Base-by-base conservation (phyloP, 2,329 filamentous ascomycete species). In the Beauveria rudraprayagi region DNA sequence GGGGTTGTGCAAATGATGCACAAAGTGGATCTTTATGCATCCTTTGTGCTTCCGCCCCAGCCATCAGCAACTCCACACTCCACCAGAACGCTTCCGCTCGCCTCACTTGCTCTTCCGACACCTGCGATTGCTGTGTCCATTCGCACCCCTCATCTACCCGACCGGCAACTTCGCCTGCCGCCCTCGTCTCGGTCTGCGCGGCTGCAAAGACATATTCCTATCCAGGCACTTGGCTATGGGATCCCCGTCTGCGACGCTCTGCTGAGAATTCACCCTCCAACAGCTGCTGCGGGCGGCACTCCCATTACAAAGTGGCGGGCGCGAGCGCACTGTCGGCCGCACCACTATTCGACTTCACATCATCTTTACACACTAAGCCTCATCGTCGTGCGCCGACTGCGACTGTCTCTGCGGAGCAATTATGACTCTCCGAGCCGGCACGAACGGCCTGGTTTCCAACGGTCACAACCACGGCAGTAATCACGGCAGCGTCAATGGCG, bases 401-500 rank as follows among this genome's bases (percentile, higher is more conserved):
- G 14, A 24, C 43, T 24, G 22, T 51, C 46, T n/a, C 1, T 17
- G 30, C 30, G 28, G 11, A 40, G 55, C 10, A 28, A 51, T 3
- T 26, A 61, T 61, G 59, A 43, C 59, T 24, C 24, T 61, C 14
- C 52, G 52, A 44, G 43, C 44, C 6, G 59, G n/a, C 24, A 50
- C 59, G 8, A 61, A 61, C 26, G 52, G 51, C 52, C 9, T 34
- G 43, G 52, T 51, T 37, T 22, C 48, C 52, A 61, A 55, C 44
- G 51, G 59, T 46, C 59, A 50, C 52, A 41, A 34, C 43, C 52
- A 56, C 46, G 17, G 59, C 37, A 61, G 56, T 28, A 46, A 53
- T 53, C 56, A 48, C 5, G 56, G 22, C 26, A 56, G 52, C 59
- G 56, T 47, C n/a, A 60, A 53, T 46, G 57, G 48, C 57, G 44